These are phyloP conservation scores for Phytopythium cucurbitacearum DNA, from an alignment of 352 stramenopile genomes.

Conservation along the genomic window DNA sequence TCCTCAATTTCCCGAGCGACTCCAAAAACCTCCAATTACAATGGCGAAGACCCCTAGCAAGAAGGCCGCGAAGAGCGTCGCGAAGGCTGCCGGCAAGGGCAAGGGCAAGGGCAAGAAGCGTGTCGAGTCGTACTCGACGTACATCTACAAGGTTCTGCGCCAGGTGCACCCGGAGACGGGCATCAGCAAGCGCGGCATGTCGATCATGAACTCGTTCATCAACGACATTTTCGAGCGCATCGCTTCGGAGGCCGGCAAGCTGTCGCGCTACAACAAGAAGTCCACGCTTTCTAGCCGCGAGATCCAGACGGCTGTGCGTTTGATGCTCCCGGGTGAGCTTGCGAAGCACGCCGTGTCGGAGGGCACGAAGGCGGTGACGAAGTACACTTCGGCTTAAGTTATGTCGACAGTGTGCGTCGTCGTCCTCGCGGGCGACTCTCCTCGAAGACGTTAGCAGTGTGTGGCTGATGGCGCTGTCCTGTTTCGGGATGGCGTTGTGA, in stretches of 20 bases:
- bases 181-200: constrained; percentile 97
- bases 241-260: constrained; percentile 93
- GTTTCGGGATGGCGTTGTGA: no score
- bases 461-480: not conserved
- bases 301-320: constrained; percentile 95
- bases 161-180: constrained; percentile 97
- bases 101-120: constrained; percentile 88
- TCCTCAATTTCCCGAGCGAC: constrained; percentile 25
- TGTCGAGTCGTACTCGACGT: constrained; percentile 87
- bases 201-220: constrained; percentile 99
- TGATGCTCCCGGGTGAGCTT: constrained; percentile 95
- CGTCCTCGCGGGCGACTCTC: constrained; percentile 1
- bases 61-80: constrained; percentile 82
- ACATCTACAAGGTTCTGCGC: constrained; percentile 93
- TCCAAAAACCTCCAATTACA: constrained; percentile 16
- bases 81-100: constrained; percentile 67
- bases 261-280: constrained; percentile 99
- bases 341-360: constrained; percentile 97
- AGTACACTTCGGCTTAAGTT: constrained; percentile 88
- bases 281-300: constrained; percentile 94
- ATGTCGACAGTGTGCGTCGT: not conserved
- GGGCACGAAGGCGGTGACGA: constrained; percentile 95
- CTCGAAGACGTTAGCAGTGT: not conserved
- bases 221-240: constrained; percentile 99
- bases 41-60: constrained; percentile 97